A percentile compares a stretch with the other conserved stretches of the same genome.
Conservation (phyloP, 495 filamentous ascomycete species). For the Penicillium bialowiezense region DNA sequence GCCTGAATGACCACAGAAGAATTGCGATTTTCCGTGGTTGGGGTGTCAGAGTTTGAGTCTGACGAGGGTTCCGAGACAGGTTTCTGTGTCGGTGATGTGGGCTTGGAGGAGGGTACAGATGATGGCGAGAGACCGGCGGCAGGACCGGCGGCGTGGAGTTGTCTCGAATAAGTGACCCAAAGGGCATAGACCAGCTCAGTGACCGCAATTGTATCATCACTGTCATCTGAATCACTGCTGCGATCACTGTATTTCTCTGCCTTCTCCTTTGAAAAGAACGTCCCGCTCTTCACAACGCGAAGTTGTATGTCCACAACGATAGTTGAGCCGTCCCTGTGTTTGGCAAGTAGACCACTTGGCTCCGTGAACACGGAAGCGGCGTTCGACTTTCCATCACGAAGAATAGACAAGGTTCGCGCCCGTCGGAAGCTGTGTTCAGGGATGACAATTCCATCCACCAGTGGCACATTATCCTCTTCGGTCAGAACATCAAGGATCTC, state of each 20-base stretch:
- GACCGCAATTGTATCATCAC: conserved; percentile 42
- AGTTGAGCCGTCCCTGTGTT: conserved; percentile 84
- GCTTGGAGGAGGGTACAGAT: conserved; percentile 16
- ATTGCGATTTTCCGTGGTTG: conserved; percentile 11
- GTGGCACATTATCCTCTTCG: conserved; percentile 77
- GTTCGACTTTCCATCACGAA: conserved; percentile 72
- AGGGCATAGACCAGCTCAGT: conserved; percentile 89
- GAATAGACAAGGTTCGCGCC: conserved; percentile 75
- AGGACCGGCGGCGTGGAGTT: conserved; percentile 73
- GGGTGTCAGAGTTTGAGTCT: background rate
- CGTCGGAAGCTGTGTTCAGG: conserved; percentile 94
- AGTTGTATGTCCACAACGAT: conserved; percentile 93
- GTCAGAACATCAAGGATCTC: conserved; percentile 73
- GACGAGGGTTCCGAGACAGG: conserved; percentile 4
- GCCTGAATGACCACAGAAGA: conserved; percentile 28
- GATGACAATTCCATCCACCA: conserved; percentile 93
- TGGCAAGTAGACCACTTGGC: conserved; percentile 78
- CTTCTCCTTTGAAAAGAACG: conserved; percentile 41
- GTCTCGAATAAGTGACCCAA: conserved; percentile 95
- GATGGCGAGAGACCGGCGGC: conserved; percentile 48
- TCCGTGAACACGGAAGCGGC: conserved; percentile 73
- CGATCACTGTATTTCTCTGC: conserved; percentile 34
- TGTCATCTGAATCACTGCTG: conserved; percentile 35
- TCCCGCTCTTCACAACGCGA: conserved; percentile 89
- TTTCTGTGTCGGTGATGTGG: conserved; percentile 14